A percentile compares a stretch with the other conserved stretches of the same genome.
Evolutionary conservation across 148 eudicot genomes (phyloP).

Genomic region (Cornus controversa): DNA sequence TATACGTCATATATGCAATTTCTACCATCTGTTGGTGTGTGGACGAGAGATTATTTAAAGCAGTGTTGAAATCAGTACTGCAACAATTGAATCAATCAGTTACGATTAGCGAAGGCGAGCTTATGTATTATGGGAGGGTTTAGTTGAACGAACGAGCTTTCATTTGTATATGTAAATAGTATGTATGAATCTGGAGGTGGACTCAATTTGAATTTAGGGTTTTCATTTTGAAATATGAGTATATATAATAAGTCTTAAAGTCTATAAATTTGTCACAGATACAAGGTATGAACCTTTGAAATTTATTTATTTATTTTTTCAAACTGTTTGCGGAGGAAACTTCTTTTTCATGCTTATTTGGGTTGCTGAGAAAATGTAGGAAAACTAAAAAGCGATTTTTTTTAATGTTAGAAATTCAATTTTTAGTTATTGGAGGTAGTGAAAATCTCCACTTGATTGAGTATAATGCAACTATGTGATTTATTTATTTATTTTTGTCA

Average conservation of each 20-base stretch:
- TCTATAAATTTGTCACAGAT: background rate
- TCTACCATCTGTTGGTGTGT: background rate
- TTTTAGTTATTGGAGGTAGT: background rate
- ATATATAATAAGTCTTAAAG: too few relatives aligned
- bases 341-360: background rate
- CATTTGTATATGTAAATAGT: background rate
- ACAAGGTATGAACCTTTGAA: too few relatives aligned
- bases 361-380: background rate
- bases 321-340: background rate
- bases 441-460: background rate
- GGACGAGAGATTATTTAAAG: too few relatives aligned
- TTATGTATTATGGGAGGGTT: too few relatives aligned
- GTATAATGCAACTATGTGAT: too few relatives aligned
- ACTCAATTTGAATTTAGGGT: slow-evolving; percentile 4
- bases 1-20: background rate
- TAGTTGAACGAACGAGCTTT: background rate
- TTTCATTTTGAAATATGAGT: background rate
- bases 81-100: background rate
- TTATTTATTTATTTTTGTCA: too few relatives aligned
- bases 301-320: too few relatives aligned
- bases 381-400: background rate
- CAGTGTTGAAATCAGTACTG: background rate
- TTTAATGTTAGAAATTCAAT: background rate
- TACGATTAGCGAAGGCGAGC: background rate
- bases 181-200: background rate